Evolutionary conservation across 371 early-diverging fungal species (phyloP).

Genomic region (Quaeritorhiza haematococci): DNA sequence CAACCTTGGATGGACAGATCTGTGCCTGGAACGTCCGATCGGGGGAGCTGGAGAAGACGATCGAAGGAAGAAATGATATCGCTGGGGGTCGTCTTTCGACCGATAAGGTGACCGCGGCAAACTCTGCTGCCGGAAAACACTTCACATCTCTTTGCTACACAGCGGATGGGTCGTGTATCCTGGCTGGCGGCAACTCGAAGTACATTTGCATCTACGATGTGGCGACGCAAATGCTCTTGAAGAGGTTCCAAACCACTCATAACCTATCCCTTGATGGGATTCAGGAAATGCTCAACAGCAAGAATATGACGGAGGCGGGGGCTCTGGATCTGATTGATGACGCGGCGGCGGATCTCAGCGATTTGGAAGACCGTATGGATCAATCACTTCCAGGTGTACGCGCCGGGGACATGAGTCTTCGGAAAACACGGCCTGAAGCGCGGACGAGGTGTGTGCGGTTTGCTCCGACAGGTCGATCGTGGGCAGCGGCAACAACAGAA

Average conservation of each 20-base stretch:
- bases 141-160: conserved; percentile 92
- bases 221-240: conserved; percentile 65
- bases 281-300: conserved; percentile 79
- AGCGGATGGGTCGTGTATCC: conserved; percentile 82
- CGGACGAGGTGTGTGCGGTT: conserved; percentile 82
- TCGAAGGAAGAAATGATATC: conserved; percentile 92
- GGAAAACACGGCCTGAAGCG: conserved; percentile 71
- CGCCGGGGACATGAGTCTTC: conserved; percentile 72
- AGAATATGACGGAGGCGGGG: conserved; percentile 93
- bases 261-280: conserved; percentile 92
- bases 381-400: conserved; percentile 81
- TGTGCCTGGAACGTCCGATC: conserved; percentile 77
- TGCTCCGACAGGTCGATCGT: conserved; percentile 88
- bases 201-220: conserved; percentile 94
- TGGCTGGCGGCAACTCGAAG: conserved; percentile 92
- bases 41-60: conserved; percentile 57
- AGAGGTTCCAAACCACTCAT: conserved; percentile 83
- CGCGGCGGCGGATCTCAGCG: conserved; percentile 62
- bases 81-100: conserved; percentile 75
- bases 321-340: conserved; percentile 77
- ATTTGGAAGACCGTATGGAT: conserved; percentile 80
- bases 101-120: conserved; percentile 78
- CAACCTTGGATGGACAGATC: conserved; percentile 90
- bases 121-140: conserved; percentile 75
- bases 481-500: conserved; percentile 95